Percentiles rank a stretch among this genome's conserved stretches.
These are phyloP conservation scores for Calycina herbarum DNA, from an alignment of 2,329 filamentous ascomycete genomes.

Conservation along the genomic window DNA sequence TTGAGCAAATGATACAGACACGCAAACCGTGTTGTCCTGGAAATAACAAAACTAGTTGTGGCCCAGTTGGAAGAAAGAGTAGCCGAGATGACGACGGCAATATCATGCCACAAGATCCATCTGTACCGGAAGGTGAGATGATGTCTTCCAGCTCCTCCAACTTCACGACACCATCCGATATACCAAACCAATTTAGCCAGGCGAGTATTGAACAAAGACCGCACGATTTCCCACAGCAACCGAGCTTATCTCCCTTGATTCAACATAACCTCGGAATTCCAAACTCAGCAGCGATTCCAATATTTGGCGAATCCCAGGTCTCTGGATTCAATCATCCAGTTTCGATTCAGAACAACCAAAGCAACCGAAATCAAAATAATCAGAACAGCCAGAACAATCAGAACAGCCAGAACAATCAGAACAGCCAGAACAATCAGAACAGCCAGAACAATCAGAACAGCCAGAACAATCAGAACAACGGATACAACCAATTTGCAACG, in stretches of 20 bases:
- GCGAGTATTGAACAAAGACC: background rate
- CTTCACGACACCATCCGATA: background rate
- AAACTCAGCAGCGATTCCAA: background rate
- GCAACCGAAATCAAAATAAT: background rate
- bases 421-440: background rate
- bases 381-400: background rate
- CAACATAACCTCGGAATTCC: background rate
- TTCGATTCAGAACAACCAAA: background rate
- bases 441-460: background rate
- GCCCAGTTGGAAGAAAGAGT: background rate
- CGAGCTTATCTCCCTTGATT: background rate
- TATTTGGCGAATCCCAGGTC: background rate
- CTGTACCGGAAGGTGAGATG: background rate
- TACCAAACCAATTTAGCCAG: background rate
- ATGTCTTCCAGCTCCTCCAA: background rate
- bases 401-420: background rate
- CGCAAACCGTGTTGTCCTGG: constrained; percentile 1
- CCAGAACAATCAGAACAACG: background rate
- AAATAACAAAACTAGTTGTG: background rate
- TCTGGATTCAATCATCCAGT: background rate
- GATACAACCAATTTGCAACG: background rate
- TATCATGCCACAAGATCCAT: background rate
- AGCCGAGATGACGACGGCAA: background rate
- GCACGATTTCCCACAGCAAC: background rate
- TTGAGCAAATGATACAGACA: background rate